Evolutionary conservation across 345 rosid genomes (phyloP), one percentile per base, ranked within the genome.

Genomic region (Orychophragmus violaceus): DNA sequence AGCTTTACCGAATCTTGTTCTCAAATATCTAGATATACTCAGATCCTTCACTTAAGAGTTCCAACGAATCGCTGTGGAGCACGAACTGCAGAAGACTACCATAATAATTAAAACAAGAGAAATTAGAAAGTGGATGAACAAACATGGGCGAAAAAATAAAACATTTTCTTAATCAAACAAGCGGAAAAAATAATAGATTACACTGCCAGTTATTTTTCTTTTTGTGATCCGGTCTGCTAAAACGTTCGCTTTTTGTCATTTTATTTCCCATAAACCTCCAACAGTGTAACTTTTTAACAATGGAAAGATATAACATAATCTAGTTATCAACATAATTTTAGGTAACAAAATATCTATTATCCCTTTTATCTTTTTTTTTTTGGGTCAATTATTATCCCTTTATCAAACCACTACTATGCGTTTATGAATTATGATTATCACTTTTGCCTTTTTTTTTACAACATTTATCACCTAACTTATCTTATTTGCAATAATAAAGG

Each of bases 381-480:
- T n/a, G n/a, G n/a, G n/a, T n/a, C n/a, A n/a, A n/a, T n/a, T n/a
- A n/a, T 21, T 29, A 17, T 30, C 32, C n/a, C 55, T 44, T 55
- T 30, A 56, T 2, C 7, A 44, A 48, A 33, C 58, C 6, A 8
- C 13, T 52, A 3, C 0, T 6, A 2, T 53, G 8, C 17, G 10
- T 57, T 61, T 42, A 30, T 50, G 53, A 60, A 39, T 29, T 21
- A 51, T 28, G 25, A 60, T 28, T 8, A 17, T 50, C 19, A 24
- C 16, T 23, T 62, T 71, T 27, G 25, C n/a, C 32, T n/a, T 44
- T 30, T 24, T 54, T 49, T 71, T 46, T 21, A 41, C 2, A 51
- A 61, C 11, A 10, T 51, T 51, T 42, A 48, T 27, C 33, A 45
- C 64, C 64, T 55, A 57, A 63, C 52, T 46, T 30, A 18, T 52